Evolutionary conservation across 2,329 filamentous ascomycete species (phyloP).

Genomic region (Diplocarpon mali): DNA sequence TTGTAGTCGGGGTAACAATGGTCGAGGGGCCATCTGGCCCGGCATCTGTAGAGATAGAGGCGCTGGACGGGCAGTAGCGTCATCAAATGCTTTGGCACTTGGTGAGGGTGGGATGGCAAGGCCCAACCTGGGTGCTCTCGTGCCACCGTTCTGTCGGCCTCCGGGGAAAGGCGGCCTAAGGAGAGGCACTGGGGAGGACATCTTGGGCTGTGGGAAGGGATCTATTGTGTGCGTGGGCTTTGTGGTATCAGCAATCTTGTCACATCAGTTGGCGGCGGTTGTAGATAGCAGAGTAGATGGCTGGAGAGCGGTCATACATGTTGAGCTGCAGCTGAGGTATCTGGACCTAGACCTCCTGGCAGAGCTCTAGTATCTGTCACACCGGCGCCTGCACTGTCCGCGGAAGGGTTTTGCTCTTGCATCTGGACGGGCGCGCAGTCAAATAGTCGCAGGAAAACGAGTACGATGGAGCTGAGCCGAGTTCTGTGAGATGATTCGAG

Average conservation of each 20-base stretch:
- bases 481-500: conserved; percentile 3
- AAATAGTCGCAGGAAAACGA: conserved; percentile 16
- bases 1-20: conserved; percentile 67
- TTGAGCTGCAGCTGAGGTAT: conserved; percentile 6
- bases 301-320: conserved; percentile 10
- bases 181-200: conserved; percentile 28
- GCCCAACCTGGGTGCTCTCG: conserved; percentile 43
- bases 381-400: conserved; percentile 17
- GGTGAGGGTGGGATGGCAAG: conserved; percentile 85
- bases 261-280: background rate
- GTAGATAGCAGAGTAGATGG: background rate
- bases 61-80: conserved; percentile 8
- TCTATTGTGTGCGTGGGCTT: conserved; percentile 16
- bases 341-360: conserved; percentile 7
- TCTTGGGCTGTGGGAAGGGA: conserved; percentile 18
- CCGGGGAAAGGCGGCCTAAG: conserved; percentile 29
- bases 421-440: conserved; percentile 8
- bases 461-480: conserved; percentile 5
- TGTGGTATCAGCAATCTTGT: conserved; percentile 16
- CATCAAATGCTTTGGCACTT: conserved; percentile 61
- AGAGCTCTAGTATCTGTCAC: conserved; percentile 9
- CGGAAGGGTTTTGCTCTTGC: conserved; percentile 18
- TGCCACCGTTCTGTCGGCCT: conserved; percentile 21
- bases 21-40: conserved; percentile 28
- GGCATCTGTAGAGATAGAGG: conserved; percentile 25